These are phyloP conservation scores for rapeseed (Brassica napus) DNA, from an alignment of 345 rosid genomes.

Conservation along the genomic window DNA sequence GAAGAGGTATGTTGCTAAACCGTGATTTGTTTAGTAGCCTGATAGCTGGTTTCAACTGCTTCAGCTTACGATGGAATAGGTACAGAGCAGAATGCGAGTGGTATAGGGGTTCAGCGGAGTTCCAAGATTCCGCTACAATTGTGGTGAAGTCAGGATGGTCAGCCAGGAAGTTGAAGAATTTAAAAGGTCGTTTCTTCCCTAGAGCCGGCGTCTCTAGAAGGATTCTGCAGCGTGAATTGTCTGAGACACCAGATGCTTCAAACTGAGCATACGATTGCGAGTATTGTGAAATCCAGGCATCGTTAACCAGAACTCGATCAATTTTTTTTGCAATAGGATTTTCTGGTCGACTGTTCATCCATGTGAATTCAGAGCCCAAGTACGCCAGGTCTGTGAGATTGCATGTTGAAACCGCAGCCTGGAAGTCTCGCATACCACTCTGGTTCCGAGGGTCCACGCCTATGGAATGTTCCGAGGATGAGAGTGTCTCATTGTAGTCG, in stretches of 20 bases:
- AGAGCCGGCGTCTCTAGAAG: background rate
- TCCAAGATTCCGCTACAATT: too few species aligned
- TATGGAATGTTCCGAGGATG: background rate
- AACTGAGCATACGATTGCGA: background rate
- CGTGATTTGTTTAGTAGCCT: background rate
- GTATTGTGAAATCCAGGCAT: background rate
- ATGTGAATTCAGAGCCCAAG: background rate
- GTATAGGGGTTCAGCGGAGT: too few species aligned
- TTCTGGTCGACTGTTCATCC: background rate
- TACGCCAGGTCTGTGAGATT: background rate
- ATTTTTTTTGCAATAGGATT: background rate
- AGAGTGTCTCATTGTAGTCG: background rate
- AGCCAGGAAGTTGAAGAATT: background rate
- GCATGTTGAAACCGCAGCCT: background rate
- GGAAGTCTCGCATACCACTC: background rate
- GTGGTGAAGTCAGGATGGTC: background rate
- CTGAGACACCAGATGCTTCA: background rate
- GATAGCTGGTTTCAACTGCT: background rate
- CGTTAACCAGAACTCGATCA: background rate
- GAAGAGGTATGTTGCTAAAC: background rate
- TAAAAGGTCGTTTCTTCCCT: background rate
- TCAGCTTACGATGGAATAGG: background rate
- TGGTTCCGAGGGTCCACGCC: background rate
- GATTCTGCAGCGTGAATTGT: too few species aligned
- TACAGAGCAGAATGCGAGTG: background rate